Base-by-base conservation (phyloP, 1,139 yeast genomes). In the Candida neerlandica region DNA sequence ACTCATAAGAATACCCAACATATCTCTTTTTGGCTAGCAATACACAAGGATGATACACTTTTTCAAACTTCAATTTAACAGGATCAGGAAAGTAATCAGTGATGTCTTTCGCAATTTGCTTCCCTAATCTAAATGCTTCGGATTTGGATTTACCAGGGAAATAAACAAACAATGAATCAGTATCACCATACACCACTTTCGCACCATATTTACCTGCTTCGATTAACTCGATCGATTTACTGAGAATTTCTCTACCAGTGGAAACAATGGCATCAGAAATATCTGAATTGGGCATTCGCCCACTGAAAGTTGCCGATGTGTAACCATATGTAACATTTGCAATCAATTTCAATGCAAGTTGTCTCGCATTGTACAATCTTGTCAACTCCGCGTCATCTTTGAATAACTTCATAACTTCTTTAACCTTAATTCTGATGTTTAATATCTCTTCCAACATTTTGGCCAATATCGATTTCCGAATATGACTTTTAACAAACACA, bases 281-380 rank as follows among this genome's bases (percentile, higher is more conserved):
- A 63, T 91, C 98, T 0, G 96, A 84, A 59, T 95, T 89, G 0
- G 99, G 99, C 99, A 94, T 94, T 55, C 99, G 73, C 0, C 99
- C 99, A 32, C 97, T 90, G 61, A 86, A 94, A 0, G 96, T 83
- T 0, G 99, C 99, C 0, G 97, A 87, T 0, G 98, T 80, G 62
- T 94, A 94, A 0, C 99, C 99, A 70, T 94, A 94, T 0, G 97
- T 92, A 14, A 94, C 99, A 65, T 91, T 92, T 1, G 99, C 97
- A 48, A 92, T 86, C 51, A 94, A 71, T 61, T 94, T 94, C 52
- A 94, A 70, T 0, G 97, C 99, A 41, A 89, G 66, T 60, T 94
- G 99, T 48, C 94, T 75, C 50, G 89, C 86, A 61, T 89, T 82
- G 63, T 88, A 82, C 10, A 88, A 69, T 51, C 82, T 81, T 43